These are phyloP conservation scores for Mercurialis annua DNA, from an alignment of 345 rosid genomes.

Conservation along the genomic window DNA sequence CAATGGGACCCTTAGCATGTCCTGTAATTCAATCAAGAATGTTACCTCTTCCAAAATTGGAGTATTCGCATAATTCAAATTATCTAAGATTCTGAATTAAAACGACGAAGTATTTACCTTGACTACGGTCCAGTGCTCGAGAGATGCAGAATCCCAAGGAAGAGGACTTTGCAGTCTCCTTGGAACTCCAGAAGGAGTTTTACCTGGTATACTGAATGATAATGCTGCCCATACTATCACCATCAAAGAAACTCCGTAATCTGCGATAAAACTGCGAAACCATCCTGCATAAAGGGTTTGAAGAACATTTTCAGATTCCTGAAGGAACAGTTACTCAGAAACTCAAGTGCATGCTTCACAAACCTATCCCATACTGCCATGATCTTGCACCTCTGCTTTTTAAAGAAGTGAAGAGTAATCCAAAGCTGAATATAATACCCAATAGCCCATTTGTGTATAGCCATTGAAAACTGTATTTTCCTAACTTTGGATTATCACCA, in stretches of 20 bases:
- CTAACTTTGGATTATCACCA: conserved; percentile 37
- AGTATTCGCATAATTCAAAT: no score
- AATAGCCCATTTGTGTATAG: conserved; percentile 69
- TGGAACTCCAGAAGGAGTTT: conserved; percentile 69
- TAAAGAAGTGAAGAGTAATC: conserved; percentile 56
- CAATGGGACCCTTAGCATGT: conserved; percentile 64
- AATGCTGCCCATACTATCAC: conserved; percentile 74
- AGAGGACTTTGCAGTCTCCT: conserved; percentile 75
- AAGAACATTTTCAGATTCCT: not conserved
- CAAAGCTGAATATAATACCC: conserved; percentile 65
- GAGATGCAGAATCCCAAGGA: conserved; percentile 59
- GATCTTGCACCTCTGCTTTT: conserved; percentile 76
- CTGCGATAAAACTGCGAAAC: conserved; percentile 63
- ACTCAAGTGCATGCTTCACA: conserved; percentile 11
- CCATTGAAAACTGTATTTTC: conserved; percentile 58
- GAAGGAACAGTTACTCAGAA: not conserved
- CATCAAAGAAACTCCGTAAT: conserved; percentile 86
- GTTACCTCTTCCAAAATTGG: no score
- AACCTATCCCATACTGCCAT: conserved; percentile 71
- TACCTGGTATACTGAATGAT: conserved; percentile 44
- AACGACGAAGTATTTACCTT: conserved; percentile 39
- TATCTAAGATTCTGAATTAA: no score
- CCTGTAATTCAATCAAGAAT: conserved; percentile 36
- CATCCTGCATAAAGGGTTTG: conserved; percentile 32
- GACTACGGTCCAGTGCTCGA: conserved; percentile 68